Conservation (phyloP, 768 basidiomycete genomes). For the Lactifluus volemus region DNA sequence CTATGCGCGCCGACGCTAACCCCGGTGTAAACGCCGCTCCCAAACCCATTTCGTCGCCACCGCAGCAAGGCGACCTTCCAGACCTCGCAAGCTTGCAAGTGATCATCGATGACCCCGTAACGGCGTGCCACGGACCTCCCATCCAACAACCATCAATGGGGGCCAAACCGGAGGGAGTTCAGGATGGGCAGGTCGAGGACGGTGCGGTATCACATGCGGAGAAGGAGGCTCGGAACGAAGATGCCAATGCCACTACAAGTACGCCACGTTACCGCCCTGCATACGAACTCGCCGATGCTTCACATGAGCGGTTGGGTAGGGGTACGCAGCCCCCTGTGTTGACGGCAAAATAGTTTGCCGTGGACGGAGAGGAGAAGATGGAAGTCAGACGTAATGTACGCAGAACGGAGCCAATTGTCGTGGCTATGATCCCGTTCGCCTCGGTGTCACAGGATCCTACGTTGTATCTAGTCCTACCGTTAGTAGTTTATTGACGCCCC, state of each 20-base stretch:
- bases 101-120: not conserved
- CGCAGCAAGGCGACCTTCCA: slow-evolving; percentile 2
- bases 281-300: slow-evolving; percentile 67
- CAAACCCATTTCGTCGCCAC: not conserved
- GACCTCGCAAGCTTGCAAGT: slow-evolving; percentile 4
- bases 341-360: not conserved
- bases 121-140: slow-evolving; percentile 4
- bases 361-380: not conserved
- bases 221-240: slow-evolving; percentile 6
- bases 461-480: not conserved
- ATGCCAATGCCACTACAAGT: not conserved
- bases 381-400: not conserved
- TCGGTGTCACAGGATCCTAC: not conserved
- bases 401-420: no score
- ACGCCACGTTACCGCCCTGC: slow-evolving; percentile 58
- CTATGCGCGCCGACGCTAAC: not conserved
- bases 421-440: not conserved
- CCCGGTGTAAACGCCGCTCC: not conserved
- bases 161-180: not conserved
- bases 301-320: slow-evolving; percentile 19
- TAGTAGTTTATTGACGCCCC: not conserved
- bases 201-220: not conserved
- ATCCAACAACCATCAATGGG: not conserved
- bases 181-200: not conserved
- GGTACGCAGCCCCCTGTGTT: slow-evolving; percentile 12